phyloP scores from a whole-genome alignment of 208 protist genomes.

The Wallacemonas sp. region DNA sequence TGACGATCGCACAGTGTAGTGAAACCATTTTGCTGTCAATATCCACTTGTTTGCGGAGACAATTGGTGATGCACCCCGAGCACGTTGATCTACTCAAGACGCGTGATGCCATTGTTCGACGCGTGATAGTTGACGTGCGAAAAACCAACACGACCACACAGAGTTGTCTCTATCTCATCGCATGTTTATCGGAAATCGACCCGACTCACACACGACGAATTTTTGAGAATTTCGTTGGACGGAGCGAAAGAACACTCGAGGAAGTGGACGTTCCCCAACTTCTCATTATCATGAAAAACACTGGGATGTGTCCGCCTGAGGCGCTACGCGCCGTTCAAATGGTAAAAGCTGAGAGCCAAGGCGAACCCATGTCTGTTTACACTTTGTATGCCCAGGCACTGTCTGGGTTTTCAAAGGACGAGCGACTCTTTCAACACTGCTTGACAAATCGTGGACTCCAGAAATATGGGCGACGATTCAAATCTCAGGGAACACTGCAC shows the following conservation, averaged over 20 bases:
- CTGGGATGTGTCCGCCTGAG: background rate
- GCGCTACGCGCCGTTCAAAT: background rate
- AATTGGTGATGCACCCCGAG: background rate
- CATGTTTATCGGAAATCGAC: slow-evolving; percentile 3
- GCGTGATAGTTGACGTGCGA: background rate
- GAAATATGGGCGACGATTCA: slow-evolving; percentile 1
- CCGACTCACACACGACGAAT: background rate
- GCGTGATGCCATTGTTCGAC: background rate
- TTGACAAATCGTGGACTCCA: slow-evolving; percentile 5
- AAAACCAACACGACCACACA: background rate
- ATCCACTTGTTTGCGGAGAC: background rate
- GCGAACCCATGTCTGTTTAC: background rate
- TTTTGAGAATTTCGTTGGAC: background rate
- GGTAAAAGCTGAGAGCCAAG: background rate
- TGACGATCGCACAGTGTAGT: background rate
- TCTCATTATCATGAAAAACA: slow-evolving; percentile 3
- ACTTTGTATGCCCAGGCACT: background rate
- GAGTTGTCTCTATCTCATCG: background rate
- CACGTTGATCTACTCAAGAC: background rate
- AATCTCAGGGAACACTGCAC: background rate
- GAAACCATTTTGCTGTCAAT: background rate
- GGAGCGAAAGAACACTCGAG: background rate
- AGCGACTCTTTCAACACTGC: background rate
- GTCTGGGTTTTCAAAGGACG: background rate
- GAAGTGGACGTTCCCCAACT: background rate